Evolutionary conservation across 805 yeast genomes (phyloP).

Genomic region (Teunomyces lycoperdinae): DNA sequence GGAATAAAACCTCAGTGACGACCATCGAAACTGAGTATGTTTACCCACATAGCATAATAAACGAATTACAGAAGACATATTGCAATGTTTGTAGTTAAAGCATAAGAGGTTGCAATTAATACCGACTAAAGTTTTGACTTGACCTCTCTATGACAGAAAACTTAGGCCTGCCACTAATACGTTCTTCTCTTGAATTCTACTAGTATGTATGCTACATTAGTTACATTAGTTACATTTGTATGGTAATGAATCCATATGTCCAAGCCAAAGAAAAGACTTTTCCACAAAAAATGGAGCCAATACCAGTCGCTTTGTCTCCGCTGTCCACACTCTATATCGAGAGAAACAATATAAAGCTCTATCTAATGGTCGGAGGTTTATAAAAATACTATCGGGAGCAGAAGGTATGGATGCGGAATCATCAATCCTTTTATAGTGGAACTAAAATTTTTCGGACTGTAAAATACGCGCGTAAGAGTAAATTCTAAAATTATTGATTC

Average conservation of each 20-base stretch:
- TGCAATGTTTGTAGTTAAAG: background rate
- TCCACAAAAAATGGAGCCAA: background rate
- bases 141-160: too few species aligned
- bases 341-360: conserved; percentile 37
- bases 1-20: background rate
- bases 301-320: conserved; percentile 35
- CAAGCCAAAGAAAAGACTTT: background rate
- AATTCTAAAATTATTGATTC: background rate
- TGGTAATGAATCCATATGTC: background rate
- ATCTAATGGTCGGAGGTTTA: conserved; percentile 35
- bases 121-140: too few species aligned
- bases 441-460: background rate
- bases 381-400: conserved; percentile 24
- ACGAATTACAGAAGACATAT: background rate
- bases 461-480: background rate
- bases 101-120: too few species aligned
- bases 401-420: conserved; percentile 1
- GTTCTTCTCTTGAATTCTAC: too few species aligned
- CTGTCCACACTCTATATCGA: conserved; percentile 45
- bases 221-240: background rate
- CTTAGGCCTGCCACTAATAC: too few species aligned
- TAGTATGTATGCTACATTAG: too few species aligned
- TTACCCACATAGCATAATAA: background rate
- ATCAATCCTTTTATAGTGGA: background rate
- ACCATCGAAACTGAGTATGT: background rate